These are phyloP conservation scores for Stachybotrys elegans DNA, from an alignment of 2,329 filamentous ascomycete genomes.

Conservation along the genomic window DNA sequence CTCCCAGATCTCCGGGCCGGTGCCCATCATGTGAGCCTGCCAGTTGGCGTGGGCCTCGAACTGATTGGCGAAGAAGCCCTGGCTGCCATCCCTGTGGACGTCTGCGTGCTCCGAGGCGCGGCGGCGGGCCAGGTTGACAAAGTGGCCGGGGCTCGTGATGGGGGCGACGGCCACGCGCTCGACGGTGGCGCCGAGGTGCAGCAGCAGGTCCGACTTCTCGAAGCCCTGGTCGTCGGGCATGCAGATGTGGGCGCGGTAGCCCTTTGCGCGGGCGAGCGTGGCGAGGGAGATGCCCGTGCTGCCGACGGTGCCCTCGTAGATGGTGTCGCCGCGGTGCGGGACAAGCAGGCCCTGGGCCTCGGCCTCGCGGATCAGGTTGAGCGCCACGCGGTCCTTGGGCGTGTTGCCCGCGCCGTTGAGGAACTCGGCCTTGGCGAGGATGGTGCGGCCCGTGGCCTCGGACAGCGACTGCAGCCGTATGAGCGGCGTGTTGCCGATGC, in stretches of 20 bases:
- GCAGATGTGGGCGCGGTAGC: constrained; percentile 91
- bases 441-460: constrained; percentile 79
- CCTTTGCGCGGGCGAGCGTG: constrained; percentile 78
- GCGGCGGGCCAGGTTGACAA: constrained; percentile 82
- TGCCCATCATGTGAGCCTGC: constrained; percentile 73
- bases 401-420: constrained; percentile 91
- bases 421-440: constrained; percentile 93
- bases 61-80: constrained; percentile 92
- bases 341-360: constrained; percentile 71
- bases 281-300: constrained; percentile 95
- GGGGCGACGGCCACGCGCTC: constrained; percentile 87
- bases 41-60: constrained; percentile 92
- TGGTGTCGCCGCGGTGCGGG: constrained; percentile 81
- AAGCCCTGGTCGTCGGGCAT: constrained; percentile 89
- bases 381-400: constrained; percentile 90
- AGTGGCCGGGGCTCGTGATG: constrained; percentile 90
- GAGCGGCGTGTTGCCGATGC: constrained; percentile 90
- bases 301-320: constrained; percentile 96
- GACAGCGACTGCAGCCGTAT: constrained; percentile 82
- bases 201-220: constrained; percentile 85
- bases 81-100: constrained; percentile 51
- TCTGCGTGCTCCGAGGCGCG: constrained; percentile 71
- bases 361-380: constrained; percentile 80
- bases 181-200: constrained; percentile 86
- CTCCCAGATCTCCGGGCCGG: constrained; percentile 86